A percentile compares a stretch with the other conserved stretches of the same genome.
These are phyloP conservation scores for Prunus mongolica DNA, from an alignment of 306 rosid genomes.

Conservation along the genomic window DNA sequence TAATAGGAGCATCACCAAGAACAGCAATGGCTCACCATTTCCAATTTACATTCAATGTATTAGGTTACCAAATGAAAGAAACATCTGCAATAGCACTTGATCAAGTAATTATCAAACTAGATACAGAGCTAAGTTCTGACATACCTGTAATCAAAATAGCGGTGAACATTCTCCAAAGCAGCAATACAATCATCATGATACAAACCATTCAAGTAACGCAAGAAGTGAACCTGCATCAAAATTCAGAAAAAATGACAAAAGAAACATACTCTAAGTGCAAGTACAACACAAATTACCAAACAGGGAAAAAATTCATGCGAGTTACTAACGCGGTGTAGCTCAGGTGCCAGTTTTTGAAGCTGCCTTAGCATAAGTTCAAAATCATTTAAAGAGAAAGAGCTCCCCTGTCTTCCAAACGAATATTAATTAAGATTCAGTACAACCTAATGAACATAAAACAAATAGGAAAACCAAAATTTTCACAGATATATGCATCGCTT, in stretches of 20 bases:
- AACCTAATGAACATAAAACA: constrained; percentile 9
- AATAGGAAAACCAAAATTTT: background rate
- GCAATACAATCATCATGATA: constrained; percentile 77
- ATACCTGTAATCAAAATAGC: constrained; percentile 97
- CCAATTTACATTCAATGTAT: background rate
- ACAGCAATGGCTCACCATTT: background rate
- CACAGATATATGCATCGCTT: constrained; percentile 7
- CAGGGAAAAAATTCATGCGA: background rate
- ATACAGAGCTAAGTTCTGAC: constrained; percentile 14
- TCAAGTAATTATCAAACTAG: background rate
- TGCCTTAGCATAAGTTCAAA: constrained; percentile 64
- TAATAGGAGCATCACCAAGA: background rate
- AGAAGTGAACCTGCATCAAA: constrained; percentile 75
- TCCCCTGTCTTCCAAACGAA: constrained; percentile 59
- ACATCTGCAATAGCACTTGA: background rate
- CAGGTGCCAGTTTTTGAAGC: constrained; percentile 88
- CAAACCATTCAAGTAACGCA: constrained; percentile 78
- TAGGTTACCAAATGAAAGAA: constrained; percentile 9
- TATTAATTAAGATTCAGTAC: constrained; percentile 18
- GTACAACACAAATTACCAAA: background rate
- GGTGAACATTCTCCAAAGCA: constrained; percentile 84
- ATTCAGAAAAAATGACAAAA: constrained; percentile 16
- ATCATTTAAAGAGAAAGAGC: constrained; percentile 65
- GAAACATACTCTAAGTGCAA: background rate
- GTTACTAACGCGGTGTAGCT: constrained; percentile 78